A percentile compares a stretch with the other conserved stretches of the same genome.
Conservation (phyloP, 2,329 filamentous ascomycete species). For the Ceratocystiopsis sp. region DNA sequence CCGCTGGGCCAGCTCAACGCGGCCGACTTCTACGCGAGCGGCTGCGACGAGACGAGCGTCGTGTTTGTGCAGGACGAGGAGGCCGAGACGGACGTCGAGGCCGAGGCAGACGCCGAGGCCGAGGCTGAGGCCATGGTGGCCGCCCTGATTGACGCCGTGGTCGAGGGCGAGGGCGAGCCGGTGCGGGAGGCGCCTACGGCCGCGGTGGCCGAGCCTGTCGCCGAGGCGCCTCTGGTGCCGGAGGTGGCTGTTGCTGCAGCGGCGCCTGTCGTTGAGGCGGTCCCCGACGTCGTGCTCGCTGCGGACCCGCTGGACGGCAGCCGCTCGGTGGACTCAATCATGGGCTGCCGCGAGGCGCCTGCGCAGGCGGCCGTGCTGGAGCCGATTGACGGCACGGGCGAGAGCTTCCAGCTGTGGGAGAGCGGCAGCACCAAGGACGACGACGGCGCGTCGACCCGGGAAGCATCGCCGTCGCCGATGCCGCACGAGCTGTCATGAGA, state of each 20-base stretch:
- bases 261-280: neutral
- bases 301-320: too few relatives aligned
- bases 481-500: too few relatives aligned
- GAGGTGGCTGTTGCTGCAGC: constrained; percentile 7
- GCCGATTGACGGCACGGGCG: constrained; percentile 40
- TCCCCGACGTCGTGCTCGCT: too few relatives aligned
- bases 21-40: constrained; percentile 49
- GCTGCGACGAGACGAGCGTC: constrained; percentile 40
- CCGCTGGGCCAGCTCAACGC: constrained; percentile 52
- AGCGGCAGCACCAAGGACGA: constrained; percentile 48
- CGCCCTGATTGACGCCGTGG: constrained; percentile 6
- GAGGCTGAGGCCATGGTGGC: constrained; percentile 3
- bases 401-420: constrained; percentile 54
- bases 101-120: constrained; percentile 8
- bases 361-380: constrained; percentile 30
- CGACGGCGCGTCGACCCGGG: constrained; percentile 4
- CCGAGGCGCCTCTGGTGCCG: neutral
- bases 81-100: neutral
- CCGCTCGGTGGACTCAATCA: constrained; percentile 18
- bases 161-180: constrained; percentile 8
- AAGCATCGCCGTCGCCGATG: too few relatives aligned
- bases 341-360: constrained; percentile 18
- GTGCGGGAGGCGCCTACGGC: neutral
- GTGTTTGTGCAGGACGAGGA: constrained; percentile 29
- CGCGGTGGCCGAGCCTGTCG: neutral